These are phyloP conservation scores for Ambrosiella cleistominuta DNA, from an alignment of 2,329 filamentous ascomycete genomes.

Conservation along the genomic window DNA sequence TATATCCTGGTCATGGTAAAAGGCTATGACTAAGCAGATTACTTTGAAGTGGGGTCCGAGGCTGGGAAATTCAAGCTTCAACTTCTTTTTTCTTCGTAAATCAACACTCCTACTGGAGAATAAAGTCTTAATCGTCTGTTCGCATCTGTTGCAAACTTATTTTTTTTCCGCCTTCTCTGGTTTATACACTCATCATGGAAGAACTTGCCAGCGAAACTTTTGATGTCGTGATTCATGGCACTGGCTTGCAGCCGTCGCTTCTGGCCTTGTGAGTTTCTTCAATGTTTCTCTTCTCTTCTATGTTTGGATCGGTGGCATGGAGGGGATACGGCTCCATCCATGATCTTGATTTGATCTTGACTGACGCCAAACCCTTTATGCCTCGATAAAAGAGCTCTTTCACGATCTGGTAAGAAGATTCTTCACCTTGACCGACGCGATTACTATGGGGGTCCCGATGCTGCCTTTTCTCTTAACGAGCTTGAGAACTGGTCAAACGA, in stretches of 20 bases:
- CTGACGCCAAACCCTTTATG: slow-evolving; percentile 40
- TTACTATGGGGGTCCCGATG: slow-evolving; percentile 76
- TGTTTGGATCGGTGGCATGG: slow-evolving; percentile 16
- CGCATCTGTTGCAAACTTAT: slow-evolving; percentile 4
- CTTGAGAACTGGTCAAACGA: slow-evolving; percentile 47
- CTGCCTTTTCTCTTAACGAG: slow-evolving; percentile 70
- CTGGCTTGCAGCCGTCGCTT: slow-evolving; percentile 61
- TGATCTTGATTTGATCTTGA: slow-evolving; percentile 31
- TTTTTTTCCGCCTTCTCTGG: slow-evolving; percentile 1
- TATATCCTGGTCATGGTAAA: neutral
- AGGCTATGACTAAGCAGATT: slow-evolving; percentile 7
- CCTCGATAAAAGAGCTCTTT: slow-evolving; percentile 53
- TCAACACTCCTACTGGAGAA: neutral
- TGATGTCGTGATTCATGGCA: slow-evolving; percentile 67
- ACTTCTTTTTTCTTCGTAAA: neutral
- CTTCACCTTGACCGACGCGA: slow-evolving; percentile 76
- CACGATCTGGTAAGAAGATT: slow-evolving; percentile 77
- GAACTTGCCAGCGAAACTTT: slow-evolving; percentile 55
- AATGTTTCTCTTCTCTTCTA: slow-evolving; percentile 16
- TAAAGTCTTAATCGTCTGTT: slow-evolving; percentile 14
- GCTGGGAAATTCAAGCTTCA: slow-evolving; percentile 1
- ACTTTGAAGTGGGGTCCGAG: slow-evolving; percentile 7
- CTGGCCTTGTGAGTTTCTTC: slow-evolving; percentile 50
- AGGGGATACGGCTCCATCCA: neutral
- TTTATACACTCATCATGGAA: slow-evolving; percentile 40